phyloP scores from a whole-genome alignment of 805 yeast genomes.

The Metschnikowia chrysomelidarum region DNA sequence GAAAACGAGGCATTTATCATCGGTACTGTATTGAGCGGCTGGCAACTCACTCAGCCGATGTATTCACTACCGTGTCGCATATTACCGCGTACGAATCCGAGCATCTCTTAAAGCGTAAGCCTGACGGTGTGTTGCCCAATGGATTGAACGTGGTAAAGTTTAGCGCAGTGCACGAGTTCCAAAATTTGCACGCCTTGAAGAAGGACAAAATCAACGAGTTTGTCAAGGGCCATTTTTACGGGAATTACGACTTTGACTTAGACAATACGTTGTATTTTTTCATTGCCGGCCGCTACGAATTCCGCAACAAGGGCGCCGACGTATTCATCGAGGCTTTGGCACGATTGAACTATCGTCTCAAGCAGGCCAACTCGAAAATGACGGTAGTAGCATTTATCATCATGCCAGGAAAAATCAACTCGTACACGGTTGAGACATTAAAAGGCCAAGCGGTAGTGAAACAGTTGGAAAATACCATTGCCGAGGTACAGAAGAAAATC shows the following conservation, averaged over 20 bases:
- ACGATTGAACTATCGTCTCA: constrained; percentile 82
- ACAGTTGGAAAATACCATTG: constrained; percentile 84
- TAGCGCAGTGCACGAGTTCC: constrained; percentile 97
- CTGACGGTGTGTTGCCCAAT: constrained; percentile 96
- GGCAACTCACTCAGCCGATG: constrained; percentile 94
- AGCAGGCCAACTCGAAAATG: constrained; percentile 76
- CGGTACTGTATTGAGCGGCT: constrained; percentile 96
- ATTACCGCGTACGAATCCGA: constrained; percentile 97
- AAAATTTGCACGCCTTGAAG: constrained; percentile 87
- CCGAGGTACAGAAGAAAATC: constrained; percentile 81
- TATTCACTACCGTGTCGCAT: constrained; percentile 94
- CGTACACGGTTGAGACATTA: constrained; percentile 93
- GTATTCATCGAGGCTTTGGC: constrained; percentile 92
- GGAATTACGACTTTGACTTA: constrained; percentile 90
- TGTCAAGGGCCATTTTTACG: constrained; percentile 95
- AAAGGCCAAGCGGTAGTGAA: constrained; percentile 95
- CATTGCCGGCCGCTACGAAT: constrained; percentile 97
- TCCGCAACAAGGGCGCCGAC: constrained; percentile 94
- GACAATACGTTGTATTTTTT: constrained; percentile 93
- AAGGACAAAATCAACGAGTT: constrained; percentile 93
- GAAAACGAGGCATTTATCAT: constrained; percentile 95
- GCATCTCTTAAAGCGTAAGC: constrained; percentile 89
- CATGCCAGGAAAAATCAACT: constrained; percentile 95
- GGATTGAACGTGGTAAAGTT: constrained; percentile 95
- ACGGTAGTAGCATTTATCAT: constrained; percentile 96